Evolutionary conservation across 1,284 basidiomycete species (phyloP), one percentile per base, ranked within the genome.

Genomic region (Apiotrichum brassicae): DNA sequence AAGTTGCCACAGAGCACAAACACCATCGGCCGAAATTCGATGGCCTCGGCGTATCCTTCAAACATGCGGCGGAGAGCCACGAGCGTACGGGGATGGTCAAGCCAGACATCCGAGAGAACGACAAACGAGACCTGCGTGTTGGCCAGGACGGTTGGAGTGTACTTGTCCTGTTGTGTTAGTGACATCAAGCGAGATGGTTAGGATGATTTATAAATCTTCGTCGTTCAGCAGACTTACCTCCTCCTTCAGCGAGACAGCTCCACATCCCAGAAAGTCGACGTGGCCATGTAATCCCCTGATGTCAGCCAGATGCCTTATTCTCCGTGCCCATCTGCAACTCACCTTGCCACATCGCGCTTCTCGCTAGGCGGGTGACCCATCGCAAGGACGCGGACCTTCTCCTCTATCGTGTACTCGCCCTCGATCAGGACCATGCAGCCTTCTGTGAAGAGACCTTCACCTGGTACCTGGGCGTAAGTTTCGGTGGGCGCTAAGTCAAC

Each of bases 341-440:
- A 88, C 86, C 88, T 79, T 23, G 91, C 83, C 2, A 81, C 81
- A 53, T 84, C 82, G 44, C 93, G 78, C 62, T 84, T 81, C 72
- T 97, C 92, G 64, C 90, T 93, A 20, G 95, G 95, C 2, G 95
- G 95, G 72, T 98, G 94, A 1, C 95, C 94, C 58, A 99, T 86
- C 8, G 93, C 95, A 57, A 91, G 82, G 7, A 97, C 91, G 52
- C 85, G 79, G 47, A 99, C 78, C 1, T 81, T 86, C 43, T 86
- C 87, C 25, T 97, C 89, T 53, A 91, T 83, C 0, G 89, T 97
- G 67, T 97, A 99, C 64, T 93, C 89, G 28, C 95, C 95, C 73
- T 98, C 95, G 0, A 97, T 83, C 9, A 99, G 79, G 2, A 92
- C 89, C 72, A 97, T 86, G 53, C 86, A 90, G 0, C 95, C 95